These are phyloP conservation scores for Spergularia marina DNA, from an alignment of 148 eudicot species.

Conservation along the genomic window DNA sequence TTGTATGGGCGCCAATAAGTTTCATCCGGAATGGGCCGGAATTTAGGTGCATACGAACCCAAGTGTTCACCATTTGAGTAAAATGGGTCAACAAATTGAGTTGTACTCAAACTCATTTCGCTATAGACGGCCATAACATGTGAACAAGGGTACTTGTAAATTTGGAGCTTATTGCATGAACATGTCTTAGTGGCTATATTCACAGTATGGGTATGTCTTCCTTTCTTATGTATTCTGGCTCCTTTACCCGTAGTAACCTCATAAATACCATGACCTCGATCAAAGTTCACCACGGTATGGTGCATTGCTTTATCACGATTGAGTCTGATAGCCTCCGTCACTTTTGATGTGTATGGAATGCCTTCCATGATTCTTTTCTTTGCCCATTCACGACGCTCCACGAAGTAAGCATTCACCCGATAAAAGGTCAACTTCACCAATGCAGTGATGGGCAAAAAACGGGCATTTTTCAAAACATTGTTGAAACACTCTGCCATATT, in stretches of 20 bases:
- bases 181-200: background rate
- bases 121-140: background rate
- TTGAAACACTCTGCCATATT: constrained; percentile 7
- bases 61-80: too few relatives aligned
- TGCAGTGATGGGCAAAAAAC: background rate
- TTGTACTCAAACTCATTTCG: background rate
- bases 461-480: background rate
- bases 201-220: background rate
- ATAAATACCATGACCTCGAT: background rate
- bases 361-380: background rate
- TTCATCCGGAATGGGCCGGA: too few relatives aligned
- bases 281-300: too few relatives aligned
- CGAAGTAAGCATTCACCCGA: constrained; percentile 1
- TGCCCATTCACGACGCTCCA: background rate
- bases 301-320: background rate
- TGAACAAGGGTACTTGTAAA: background rate
- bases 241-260: background rate
- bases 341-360: background rate
- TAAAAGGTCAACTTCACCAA: background rate
- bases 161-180: background rate
- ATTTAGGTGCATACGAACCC: too few relatives aligned
- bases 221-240: background rate
- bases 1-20: too few relatives aligned
- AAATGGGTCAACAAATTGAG: background rate
- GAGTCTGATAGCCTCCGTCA: background rate